Evolutionary conservation across 106 monocot species (phyloP), one percentile per base, ranked within the genome.

Genomic region (Allium sativum): DNA sequence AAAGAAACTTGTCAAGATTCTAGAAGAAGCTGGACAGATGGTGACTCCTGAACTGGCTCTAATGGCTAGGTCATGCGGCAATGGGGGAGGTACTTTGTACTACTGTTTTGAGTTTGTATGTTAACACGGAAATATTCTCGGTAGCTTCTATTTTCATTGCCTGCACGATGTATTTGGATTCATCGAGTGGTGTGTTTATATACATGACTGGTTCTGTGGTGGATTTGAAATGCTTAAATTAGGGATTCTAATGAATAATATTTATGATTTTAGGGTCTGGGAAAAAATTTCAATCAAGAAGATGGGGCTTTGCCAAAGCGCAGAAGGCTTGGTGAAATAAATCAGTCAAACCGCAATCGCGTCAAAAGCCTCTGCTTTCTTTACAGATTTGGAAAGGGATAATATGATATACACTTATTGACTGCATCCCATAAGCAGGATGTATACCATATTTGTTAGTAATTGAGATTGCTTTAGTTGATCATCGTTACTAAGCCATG

Each of bases 11-110:
- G 54, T 85, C 6, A 96, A 91, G 64, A 87, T 96, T 22, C 68
- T 96, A 40, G 79, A 81, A 65, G 96, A 87, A 76, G 91, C 96
- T 63, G 83, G 83, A 9, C 91, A 96, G 77, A 69, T 18, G 53
- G 82, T 96, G 18, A 78, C 50, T 46, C 87, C 96, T 64, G 78
- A 72, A 7, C 60, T 96, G 46, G 70, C 76, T 18, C 56, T 71
- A 7, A 66, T 96, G 77, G 77, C 66, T 8, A 73, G 75, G 52
- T 76, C 81, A 16, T 62, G 65, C 19, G 67, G 55, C 50, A 7
- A 47, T 53, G 52, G n/a, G 4, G 59, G 56, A 48, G 69, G 78
- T 70, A 82, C 74, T 62, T 62, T 62, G 12, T 0, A 18, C n/a
- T 12, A 60, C 44, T 17, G 43, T 48, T 7, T 9, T 31, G 31